A percentile compares a stretch with the other conserved stretches of the same genome.
These are phyloP conservation scores for Collybiopsis luxurians DNA, from an alignment of 768 basidiomycete species.

Conservation along the genomic window DNA sequence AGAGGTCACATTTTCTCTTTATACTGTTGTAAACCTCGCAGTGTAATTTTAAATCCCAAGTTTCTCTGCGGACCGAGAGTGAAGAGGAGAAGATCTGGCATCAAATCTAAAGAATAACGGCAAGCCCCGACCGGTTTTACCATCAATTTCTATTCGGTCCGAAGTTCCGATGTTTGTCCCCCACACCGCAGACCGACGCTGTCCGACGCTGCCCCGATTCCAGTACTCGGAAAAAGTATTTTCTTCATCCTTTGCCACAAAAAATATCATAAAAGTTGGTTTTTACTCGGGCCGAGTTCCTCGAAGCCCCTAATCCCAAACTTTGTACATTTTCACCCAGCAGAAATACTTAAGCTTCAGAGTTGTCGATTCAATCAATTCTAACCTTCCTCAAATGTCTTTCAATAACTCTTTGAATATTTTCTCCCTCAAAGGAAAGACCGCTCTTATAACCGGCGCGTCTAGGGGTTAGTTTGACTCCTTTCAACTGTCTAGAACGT, in stretches of 20 bases:
- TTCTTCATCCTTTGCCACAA: too few species aligned
- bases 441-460: slow-evolving; percentile 78
- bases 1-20: slow-evolving; percentile 17
- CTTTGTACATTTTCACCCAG: too few species aligned
- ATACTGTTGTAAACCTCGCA: slow-evolving; percentile 2
- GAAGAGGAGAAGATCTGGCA: too few species aligned
- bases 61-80: background rate
- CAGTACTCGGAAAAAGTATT: too few species aligned
- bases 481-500: background rate
- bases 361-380: slow-evolving; percentile 24
- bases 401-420: slow-evolving; percentile 48
- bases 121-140: background rate
- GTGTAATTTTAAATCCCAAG: background rate
- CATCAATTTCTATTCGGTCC: background rate
- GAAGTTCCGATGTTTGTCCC: background rate
- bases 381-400: slow-evolving; percentile 22
- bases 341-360: background rate
- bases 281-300: background rate
- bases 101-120: background rate
- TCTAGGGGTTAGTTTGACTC: slow-evolving; percentile 55
- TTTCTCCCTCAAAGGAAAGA: slow-evolving; percentile 66
- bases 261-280: too few species aligned
- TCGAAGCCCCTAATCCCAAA: background rate
- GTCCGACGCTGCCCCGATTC: too few species aligned
- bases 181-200: too few species aligned